Evolutionary conservation across 805 yeast species (phyloP).

Genomic region (Ogataea paradorogensis): DNA sequence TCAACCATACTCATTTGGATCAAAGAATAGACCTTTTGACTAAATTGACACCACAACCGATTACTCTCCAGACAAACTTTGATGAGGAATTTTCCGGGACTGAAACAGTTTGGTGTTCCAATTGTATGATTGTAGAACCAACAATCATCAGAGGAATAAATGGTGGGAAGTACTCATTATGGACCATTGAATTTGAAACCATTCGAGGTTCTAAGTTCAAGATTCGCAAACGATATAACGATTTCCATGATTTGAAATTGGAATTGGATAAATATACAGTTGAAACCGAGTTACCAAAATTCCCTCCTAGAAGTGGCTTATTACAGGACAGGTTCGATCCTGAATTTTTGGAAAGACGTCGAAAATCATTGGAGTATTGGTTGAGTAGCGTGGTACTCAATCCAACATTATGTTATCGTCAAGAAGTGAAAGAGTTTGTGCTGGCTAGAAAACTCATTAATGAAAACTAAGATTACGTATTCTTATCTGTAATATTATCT

Average conservation of each 20-base stretch:
- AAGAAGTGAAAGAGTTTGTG: slow-evolving; percentile 41
- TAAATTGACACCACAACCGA: slow-evolving; percentile 40
- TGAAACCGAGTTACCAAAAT: slow-evolving; percentile 39
- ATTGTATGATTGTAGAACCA: slow-evolving; percentile 34
- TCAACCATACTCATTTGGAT: slow-evolving; percentile 17
- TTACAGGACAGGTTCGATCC: slow-evolving; percentile 27
- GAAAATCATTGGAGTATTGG: slow-evolving; percentile 60
- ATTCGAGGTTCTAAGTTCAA: slow-evolving; percentile 38
- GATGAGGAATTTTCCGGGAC: slow-evolving; percentile 5
- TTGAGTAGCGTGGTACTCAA: slow-evolving; percentile 52
- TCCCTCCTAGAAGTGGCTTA: slow-evolving; percentile 48
- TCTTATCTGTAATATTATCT: slow-evolving; percentile 3
- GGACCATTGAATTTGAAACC: slow-evolving; percentile 30
- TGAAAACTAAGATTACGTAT: background rate
- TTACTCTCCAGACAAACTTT: slow-evolving; percentile 35
- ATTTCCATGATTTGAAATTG: slow-evolving; percentile 49
- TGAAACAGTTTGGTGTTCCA: slow-evolving; percentile 28
- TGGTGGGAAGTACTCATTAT: slow-evolving; percentile 29
- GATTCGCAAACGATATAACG: slow-evolving; percentile 61
- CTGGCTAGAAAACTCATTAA: slow-evolving; percentile 6
- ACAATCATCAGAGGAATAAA: slow-evolving; percentile 27
- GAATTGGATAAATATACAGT: slow-evolving; percentile 39
- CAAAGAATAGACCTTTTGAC: slow-evolving; percentile 12
- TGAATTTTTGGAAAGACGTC: slow-evolving; percentile 50
- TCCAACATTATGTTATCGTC: slow-evolving; percentile 40